phyloP scores from a whole-genome alignment of 2,329 filamentous ascomycete genomes.

The Aspergillus tamarii region DNA sequence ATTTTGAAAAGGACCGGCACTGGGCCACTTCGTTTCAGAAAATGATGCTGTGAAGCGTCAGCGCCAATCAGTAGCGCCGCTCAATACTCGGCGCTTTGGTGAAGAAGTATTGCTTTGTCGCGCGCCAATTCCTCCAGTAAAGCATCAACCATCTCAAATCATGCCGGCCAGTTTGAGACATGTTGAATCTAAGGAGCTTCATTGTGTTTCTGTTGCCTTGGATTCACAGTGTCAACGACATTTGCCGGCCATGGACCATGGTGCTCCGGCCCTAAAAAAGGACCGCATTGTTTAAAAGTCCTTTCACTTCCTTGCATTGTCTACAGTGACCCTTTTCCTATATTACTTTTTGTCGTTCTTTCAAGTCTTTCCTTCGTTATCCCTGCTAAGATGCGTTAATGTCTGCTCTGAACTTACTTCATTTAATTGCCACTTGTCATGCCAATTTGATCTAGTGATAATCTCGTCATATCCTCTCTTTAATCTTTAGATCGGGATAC shows the following conservation, averaged over 20 bases:
- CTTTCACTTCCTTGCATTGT: slow-evolving; percentile 5
- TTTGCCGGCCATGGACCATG: background rate
- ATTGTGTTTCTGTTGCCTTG: background rate
- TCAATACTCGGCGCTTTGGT: background rate
- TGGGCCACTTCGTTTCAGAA: slow-evolving; percentile 11
- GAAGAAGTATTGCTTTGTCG: slow-evolving; percentile 16
- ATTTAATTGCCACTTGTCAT: background rate
- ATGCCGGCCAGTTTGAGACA: background rate
- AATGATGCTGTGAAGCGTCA: slow-evolving; percentile 2
- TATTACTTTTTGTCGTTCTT: background rate
- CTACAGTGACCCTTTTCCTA: background rate
- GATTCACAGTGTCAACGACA: background rate
- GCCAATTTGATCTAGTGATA: background rate
- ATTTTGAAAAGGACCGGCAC: background rate
- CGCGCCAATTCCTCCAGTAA: slow-evolving; percentile 18
- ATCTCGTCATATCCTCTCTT: slow-evolving; percentile 10
- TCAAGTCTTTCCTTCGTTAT: slow-evolving; percentile 5
- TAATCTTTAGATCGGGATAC: background rate
- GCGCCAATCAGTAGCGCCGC: slow-evolving; percentile 12
- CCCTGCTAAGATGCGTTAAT: background rate
- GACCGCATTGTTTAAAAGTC: background rate
- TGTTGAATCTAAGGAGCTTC: background rate
- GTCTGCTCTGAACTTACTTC: slow-evolving; percentile 2
- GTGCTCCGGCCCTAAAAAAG: background rate
- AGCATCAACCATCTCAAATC: slow-evolving; percentile 14